Base-by-base conservation (phyloP, 768 basidiomycete species). In the Russula foetens region DNA sequence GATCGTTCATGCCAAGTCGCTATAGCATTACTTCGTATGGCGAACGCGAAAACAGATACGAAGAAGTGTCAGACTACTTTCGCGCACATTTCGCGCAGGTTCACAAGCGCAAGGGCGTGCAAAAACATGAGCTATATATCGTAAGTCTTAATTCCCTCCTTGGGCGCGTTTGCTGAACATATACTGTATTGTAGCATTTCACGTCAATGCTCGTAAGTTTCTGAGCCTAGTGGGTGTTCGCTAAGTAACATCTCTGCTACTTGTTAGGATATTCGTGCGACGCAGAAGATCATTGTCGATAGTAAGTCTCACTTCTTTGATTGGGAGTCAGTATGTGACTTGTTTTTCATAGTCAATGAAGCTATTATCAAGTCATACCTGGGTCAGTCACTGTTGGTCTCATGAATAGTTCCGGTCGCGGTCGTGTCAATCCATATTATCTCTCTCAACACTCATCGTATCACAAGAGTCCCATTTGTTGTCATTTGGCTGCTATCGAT, bases 41-140 rank as follows among this genome's bases (percentile, higher is more conserved):
- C 6, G 79, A 86, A 54, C 79, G 89, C 24, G 77, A 84, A 33
- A 90, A 92, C 65, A 81, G 79, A 53, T 89, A 77, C 69, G 81
- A 86, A 66, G 79, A 80, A 21, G 90, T 85, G 17, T 79, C 88
- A 39, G 80, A 84, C 52, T 92, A 92, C 67, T 92, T 92, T 76
- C 81, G 83, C n/a, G 81, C 85, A n/a, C 90, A 92, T 70, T 92
- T 92, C 68, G 73, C 84, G 28, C 86, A 88, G 63, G 84, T 84
- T 12, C 87, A 92, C 70, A 79, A 81, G 67, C 79, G 81, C 64
- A 84, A 84, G 62, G 86, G 88, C 67, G 70, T 72, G 60, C 68
- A 78, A 19, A 76, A 77, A 58, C 79, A 88, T 46, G 78, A 78
- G 50, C 74, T 90, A 19, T 90, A 83, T 69, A 78, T 82, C 49